Evolutionary conservation across 73 alveolate species (phyloP), one percentile per base, ranked within the genome.

Genomic region (Durusdinium trenchii): DNA sequence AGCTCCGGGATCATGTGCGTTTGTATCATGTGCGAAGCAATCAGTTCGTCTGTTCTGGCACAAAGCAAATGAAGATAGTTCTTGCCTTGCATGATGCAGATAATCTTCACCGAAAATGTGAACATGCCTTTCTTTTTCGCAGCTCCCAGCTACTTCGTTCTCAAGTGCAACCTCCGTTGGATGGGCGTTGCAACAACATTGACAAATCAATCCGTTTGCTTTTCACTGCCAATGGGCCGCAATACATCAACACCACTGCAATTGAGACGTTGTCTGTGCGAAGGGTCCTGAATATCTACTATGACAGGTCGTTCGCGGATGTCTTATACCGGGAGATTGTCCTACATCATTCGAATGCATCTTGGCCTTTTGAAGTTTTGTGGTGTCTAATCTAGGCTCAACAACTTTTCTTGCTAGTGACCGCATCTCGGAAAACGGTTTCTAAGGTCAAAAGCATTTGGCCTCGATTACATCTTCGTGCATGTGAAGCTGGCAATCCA

Each of bases 401-500:
- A 6, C 35, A n/a, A 6, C 6, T 12, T 71, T 79, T 45, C 50
- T 48, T 81, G 62, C 46, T 78, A 57, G 3, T 42, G 42, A 57
- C 32, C 12, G 23, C 69, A 57, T 57, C 32, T 57, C 69, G 12
- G 69, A 23, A 57, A 12, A 57, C 12, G 23, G 12, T 57, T 57
- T 57, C 18, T 38, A 30, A 89, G 96, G 86, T 89, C 9, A 35
- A 32, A 43, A 47, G 84, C n/a, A 64, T 69, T 28, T 89, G 96
- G 86, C 96, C 96, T 38, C 76, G 96, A 26, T 50, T 62, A 20
- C 85, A 62, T 30, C 69, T 89, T 30, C 86, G 86, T 14, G 85
- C 96, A 67, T 42, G 40, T 16, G 86, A 89, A 26, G 45, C 96
- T 23, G 96, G 96, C 42, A 62, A 64, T 36, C 38, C 23, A 69